phyloP scores from a whole-genome alignment of 805 yeast species.

The Pichia occidentalis region DNA sequence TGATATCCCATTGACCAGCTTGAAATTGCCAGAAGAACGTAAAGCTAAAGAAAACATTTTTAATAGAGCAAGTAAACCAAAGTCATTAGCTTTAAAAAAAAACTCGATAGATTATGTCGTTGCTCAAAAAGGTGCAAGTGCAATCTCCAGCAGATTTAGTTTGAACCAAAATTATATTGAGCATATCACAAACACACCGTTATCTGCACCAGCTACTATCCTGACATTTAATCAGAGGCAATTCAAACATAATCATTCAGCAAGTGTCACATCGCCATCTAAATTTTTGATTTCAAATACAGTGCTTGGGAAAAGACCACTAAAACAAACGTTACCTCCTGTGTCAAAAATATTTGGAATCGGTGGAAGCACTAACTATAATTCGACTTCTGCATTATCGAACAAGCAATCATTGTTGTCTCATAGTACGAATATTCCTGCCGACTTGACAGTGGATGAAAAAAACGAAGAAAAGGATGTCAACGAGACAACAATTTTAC shows the following conservation, averaged over 20 bases:
- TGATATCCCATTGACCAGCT: slow-evolving; percentile 27
- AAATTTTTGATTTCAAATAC: slow-evolving; percentile 18
- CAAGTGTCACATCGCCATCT: slow-evolving; percentile 27
- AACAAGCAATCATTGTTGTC: background rate
- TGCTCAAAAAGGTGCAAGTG: slow-evolving; percentile 23
- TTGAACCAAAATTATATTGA: slow-evolving; percentile 3
- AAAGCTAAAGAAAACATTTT: background rate
- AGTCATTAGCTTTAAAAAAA: slow-evolving; percentile 2
- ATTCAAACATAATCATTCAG: slow-evolving; percentile 4
- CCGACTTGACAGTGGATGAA: slow-evolving; percentile 5
- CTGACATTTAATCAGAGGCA: background rate
- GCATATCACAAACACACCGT: background rate
- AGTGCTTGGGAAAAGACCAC: slow-evolving; percentile 10
- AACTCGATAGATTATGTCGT: slow-evolving; percentile 24
- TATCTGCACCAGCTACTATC: background rate
- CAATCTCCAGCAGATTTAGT: slow-evolving; percentile 25
- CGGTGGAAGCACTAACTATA: background rate
- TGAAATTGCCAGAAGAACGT: slow-evolving; percentile 20
- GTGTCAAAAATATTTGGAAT: slow-evolving; percentile 17
- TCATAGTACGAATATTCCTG: too few species aligned
- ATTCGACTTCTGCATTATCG: background rate
- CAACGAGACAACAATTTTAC: slow-evolving; percentile 8
- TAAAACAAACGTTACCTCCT: slow-evolving; percentile 28
- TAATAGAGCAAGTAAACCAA: slow-evolving; percentile 1
- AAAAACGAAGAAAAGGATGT: slow-evolving; percentile 1